Conservation (phyloP, 495 filamentous ascomycete species). For the Lasiosphaeria ovina region DNA sequence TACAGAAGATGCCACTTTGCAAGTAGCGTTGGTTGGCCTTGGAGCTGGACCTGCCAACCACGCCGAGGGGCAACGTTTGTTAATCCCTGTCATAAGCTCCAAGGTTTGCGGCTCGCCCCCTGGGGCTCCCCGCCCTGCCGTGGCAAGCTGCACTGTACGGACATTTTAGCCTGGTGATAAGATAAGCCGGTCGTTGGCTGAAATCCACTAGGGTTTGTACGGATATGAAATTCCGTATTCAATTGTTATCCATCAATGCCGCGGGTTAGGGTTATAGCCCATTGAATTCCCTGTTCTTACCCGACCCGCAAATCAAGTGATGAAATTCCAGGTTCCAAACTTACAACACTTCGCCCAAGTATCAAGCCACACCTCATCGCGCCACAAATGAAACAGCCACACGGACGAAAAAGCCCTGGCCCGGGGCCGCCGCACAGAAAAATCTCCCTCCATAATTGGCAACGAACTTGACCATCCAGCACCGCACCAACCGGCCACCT, state of each 20-base stretch:
- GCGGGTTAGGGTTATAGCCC: no score
- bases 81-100: slow-evolving; percentile 1
- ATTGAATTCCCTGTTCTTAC: no score
- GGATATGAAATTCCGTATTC: no score
- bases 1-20: slow-evolving; percentile 38
- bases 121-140: not conserved
- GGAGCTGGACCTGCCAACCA: no score
- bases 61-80: not conserved
- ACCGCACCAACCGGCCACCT: not conserved
- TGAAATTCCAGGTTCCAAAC: not conserved
- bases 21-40: slow-evolving; percentile 7
- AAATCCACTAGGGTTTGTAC: no score
- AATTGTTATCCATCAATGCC: no score
- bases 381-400: slow-evolving; percentile 11
- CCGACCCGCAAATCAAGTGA: no score
- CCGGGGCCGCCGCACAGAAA: slow-evolving; percentile 34
- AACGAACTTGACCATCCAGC: slow-evolving; percentile 4
- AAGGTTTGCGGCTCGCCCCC: not conserved
- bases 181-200: not conserved
- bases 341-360: not conserved
- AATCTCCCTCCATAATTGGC: slow-evolving; percentile 28
- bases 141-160: not conserved
- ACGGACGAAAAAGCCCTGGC: slow-evolving; percentile 26
- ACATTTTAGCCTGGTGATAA: not conserved
- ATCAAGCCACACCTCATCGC: not conserved